Base-by-base conservation (phyloP, 1,139 yeast species). In the Blastobotrys elegans region DNA sequence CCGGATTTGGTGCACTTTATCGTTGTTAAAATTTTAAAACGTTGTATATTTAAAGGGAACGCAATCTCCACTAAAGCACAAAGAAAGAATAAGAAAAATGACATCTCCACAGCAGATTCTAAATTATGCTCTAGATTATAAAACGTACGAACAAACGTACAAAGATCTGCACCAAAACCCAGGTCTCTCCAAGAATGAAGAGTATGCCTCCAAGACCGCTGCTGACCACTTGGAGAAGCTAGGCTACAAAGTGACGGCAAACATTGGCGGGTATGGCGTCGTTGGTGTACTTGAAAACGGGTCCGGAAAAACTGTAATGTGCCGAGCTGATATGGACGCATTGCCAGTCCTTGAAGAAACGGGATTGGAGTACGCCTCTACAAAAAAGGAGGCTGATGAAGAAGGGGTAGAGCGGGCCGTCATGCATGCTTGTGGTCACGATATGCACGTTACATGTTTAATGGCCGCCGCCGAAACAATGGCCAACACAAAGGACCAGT, bases 401-500 rank as follows among this genome's bases (percentile, higher is more conserved):
- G 32, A 26, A 6, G 41, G 41, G 13, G 21, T 5, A 4, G 21
- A 10, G n/a, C 20, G 21, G 41, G 32, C 41, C 4, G 41, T 27
- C 10, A 37, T 37, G 41, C 41, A 37, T 37, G 41, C 41, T 37
- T 37, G 41, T 37, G 41, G 41, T 17, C 41, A 37, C 32, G 41
- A 37, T 20, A 24, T 17, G 11, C 41, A 37, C n/a, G 21, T 16
- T 16, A 16, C 41, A 4, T 37, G 22, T 17, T 14, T 37, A 21
- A 37, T 37, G 41, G 41, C 41, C 6, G 32, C 41, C 17, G 41
- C 41, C 11, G 41, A 37, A 11, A 37, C 41, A n/a, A 14, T 37
- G 31, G 21, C 26, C 5, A 22, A 37, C 13, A 4, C 21, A 31
- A 37, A 37, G 32, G 32, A 22, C 3, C 20, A 13, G 20, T 37